A percentile compares a stretch with the other conserved stretches of the same genome.
phyloP scores from a whole-genome alignment of 768 basidiomycete genomes.

The Strobilomyces confusus region DNA sequence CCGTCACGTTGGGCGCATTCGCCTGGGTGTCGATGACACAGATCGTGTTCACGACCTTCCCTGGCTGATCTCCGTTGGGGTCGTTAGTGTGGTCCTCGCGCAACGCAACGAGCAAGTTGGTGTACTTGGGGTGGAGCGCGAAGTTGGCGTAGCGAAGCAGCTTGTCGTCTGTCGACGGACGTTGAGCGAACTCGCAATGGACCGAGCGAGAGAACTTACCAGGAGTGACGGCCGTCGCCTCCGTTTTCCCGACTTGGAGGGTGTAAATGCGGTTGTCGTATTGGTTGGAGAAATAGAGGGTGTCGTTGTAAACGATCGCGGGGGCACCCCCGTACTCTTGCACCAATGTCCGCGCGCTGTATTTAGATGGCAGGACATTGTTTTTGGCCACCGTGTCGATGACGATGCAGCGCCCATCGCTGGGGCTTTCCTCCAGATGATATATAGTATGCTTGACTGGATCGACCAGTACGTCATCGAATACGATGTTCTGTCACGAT shows the following conservation, averaged over 20 bases:
- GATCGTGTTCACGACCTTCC: constrained; percentile 43
- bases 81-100: constrained; percentile 62
- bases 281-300: constrained; percentile 56
- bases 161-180: constrained; percentile 14
- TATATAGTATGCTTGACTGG: constrained; percentile 41
- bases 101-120: constrained; percentile 51
- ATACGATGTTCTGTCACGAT: constrained; percentile 20
- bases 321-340: constrained; percentile 70
- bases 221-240: constrained; percentile 44
- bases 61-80: constrained; percentile 26
- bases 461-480: constrained; percentile 53
- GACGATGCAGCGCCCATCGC: constrained; percentile 47
- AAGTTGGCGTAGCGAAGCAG: constrained; percentile 47
- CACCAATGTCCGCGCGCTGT: constrained; percentile 52
- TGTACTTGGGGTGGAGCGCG: constrained; percentile 46
- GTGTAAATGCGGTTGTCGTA: constrained; percentile 47
- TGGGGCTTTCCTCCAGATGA: constrained; percentile 55
- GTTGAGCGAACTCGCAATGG: background rate
- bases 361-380: constrained; percentile 49
- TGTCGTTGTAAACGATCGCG: constrained; percentile 43
- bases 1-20: constrained; percentile 29
- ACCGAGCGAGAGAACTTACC: constrained; percentile 37
- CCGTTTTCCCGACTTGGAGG: constrained; percentile 24
- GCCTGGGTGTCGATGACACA: constrained; percentile 37
- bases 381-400: constrained; percentile 39